These are phyloP conservation scores for Entophlyctis helioformis DNA, from an alignment of 192 early-diverging fungal genomes.

Conservation along the genomic window DNA sequence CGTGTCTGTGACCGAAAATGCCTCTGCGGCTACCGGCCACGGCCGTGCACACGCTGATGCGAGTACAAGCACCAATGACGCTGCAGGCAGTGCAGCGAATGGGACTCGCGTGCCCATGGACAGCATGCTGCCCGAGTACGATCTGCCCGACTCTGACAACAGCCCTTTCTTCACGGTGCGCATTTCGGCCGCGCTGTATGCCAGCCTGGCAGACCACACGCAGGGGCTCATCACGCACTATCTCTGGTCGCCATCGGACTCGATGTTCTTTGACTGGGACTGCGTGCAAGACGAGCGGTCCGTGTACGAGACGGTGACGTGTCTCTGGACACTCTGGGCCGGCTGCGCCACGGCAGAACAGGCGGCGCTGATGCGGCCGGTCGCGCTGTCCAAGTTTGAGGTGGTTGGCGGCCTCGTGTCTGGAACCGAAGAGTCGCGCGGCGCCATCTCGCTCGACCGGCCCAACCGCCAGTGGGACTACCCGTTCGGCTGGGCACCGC, in stretches of 20 bases:
- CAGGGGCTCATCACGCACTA: constrained; percentile 62
- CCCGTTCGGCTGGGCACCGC: constrained; percentile 86
- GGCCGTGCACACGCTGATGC: too few relatives aligned
- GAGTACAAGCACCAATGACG: too few relatives aligned
- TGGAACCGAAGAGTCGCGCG: constrained; percentile 85
- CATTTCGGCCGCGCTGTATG: constrained; percentile 27
- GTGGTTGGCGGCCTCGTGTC: constrained; percentile 83
- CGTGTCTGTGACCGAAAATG: too few relatives aligned
- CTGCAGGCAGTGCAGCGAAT: too few relatives aligned
- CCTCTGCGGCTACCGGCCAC: too few relatives aligned
- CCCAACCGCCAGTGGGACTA: constrained; percentile 94
- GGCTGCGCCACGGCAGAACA: constrained; percentile 61
- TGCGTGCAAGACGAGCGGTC: constrained; percentile 48
- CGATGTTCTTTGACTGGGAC: constrained; percentile 88
- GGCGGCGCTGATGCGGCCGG: constrained; percentile 61
- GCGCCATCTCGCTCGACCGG: constrained; percentile 61
- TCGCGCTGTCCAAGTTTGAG: constrained; percentile 70
- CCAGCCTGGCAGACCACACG: constrained; percentile 41
- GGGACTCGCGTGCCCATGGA: too few relatives aligned
- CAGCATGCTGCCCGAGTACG: too few relatives aligned
- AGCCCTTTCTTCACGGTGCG: constrained; percentile 20
- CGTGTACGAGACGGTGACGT: constrained; percentile 80
- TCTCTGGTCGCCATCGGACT: constrained; percentile 69
- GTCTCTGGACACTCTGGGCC: constrained; percentile 89
- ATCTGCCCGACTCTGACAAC: too few relatives aligned